Evolutionary conservation across 176 grass and related monocot species (phyloP).

Genomic region (Microstegium vimineum): DNA sequence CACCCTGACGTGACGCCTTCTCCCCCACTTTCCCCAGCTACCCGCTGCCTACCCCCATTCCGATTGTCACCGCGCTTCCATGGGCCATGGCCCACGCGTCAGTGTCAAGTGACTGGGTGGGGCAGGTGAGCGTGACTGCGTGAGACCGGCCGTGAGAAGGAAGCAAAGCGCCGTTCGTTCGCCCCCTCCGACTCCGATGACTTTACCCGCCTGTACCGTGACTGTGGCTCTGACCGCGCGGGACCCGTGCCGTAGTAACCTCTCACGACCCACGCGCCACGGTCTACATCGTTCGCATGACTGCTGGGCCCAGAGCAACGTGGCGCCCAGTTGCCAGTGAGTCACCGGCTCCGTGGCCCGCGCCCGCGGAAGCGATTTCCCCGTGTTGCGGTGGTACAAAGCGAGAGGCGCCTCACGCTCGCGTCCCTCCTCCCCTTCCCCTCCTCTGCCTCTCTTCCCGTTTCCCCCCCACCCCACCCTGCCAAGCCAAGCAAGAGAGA

Average conservation of each 20-base stretch:
- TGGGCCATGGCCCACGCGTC: slow-evolving; percentile 24
- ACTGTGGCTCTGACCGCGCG: not conserved
- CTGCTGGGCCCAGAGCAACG: accelerated
- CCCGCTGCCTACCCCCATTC: not conserved
- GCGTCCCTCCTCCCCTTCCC: not conserved
- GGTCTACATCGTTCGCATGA: accelerated
- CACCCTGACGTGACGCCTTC: not conserved
- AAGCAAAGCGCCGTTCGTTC: slow-evolving; percentile 12
- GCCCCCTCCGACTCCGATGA: slow-evolving; percentile 9
- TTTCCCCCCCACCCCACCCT: too few relatives aligned
- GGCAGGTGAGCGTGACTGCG: not conserved
- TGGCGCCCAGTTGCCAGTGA: not conserved
- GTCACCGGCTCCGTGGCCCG: accelerated
- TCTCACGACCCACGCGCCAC: not conserved
- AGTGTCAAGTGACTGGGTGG: not conserved
- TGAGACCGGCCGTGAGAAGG: not conserved
- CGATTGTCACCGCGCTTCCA: not conserved
- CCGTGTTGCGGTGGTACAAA: not conserved
- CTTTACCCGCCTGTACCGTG: not conserved
- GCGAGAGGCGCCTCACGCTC: slow-evolving; percentile 34
- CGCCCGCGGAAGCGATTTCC: not conserved
- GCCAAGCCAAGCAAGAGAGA: slow-evolving; percentile 4
- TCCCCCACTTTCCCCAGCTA: not conserved
- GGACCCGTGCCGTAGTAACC: not conserved
- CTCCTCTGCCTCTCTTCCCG: not conserved